Conservation (phyloP, 1,284 basidiomycete genomes). For the Volvariella volvacea region DNA sequence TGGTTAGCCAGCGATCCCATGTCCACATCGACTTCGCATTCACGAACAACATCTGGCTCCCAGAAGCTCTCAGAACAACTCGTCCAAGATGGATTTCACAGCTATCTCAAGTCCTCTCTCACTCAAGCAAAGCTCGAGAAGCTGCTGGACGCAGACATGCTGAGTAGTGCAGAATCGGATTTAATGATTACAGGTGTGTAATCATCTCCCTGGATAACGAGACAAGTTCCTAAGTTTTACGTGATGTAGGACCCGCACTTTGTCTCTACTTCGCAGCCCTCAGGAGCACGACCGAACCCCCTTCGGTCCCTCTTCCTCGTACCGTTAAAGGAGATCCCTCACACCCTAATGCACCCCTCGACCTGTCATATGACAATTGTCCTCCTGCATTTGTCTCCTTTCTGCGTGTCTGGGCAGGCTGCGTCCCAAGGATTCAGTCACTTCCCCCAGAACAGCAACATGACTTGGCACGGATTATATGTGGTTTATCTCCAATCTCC, state of each 20-base stretch:
- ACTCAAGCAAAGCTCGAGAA: slow-evolving; percentile 67
- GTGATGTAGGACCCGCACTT: slow-evolving; percentile 47
- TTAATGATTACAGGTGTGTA: slow-evolving; percentile 72
- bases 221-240: slow-evolving; percentile 3
- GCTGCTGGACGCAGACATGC: slow-evolving; percentile 60
- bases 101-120: slow-evolving; percentile 70
- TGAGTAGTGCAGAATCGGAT: slow-evolving; percentile 71
- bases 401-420: slow-evolving; percentile 62
- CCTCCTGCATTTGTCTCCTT: slow-evolving; percentile 53
- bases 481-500: slow-evolving; percentile 46
- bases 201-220: not conserved
- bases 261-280: slow-evolving; percentile 67
- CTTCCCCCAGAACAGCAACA: slow-evolving; percentile 60
- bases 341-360: slow-evolving; percentile 22
- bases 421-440: slow-evolving; percentile 58
- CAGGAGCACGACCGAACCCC: slow-evolving; percentile 53
- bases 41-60: not conserved
- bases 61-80: slow-evolving; percentile 47
- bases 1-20: no score
- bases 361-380: slow-evolving; percentile 38
- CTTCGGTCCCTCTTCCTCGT: slow-evolving; percentile 52
- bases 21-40: no score
- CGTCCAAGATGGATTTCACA: slow-evolving; percentile 72
- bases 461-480: slow-evolving; percentile 75
- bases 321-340: slow-evolving; percentile 15